A percentile compares a stretch with the other conserved stretches of the same genome.
These are phyloP conservation scores for Pseudozyma pruni DNA, from an alignment of 1,284 basidiomycete species.

Conservation along the genomic window DNA sequence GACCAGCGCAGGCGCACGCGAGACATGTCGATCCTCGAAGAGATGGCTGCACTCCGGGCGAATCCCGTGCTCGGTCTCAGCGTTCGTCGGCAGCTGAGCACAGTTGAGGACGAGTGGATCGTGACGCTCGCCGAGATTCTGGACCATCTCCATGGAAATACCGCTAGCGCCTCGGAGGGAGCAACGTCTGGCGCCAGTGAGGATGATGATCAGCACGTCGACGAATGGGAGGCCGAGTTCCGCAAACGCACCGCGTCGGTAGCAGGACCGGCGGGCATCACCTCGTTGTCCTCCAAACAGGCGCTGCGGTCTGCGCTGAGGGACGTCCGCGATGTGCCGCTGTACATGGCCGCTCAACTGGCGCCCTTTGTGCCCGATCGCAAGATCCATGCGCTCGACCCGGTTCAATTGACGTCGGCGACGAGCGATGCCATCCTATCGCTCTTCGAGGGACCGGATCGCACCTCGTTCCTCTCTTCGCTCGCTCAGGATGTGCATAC, in stretches of 20 bases:
- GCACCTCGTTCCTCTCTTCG: slow-evolving; percentile 22
- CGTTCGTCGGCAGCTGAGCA: slow-evolving; percentile 28
- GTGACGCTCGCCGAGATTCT: slow-evolving; percentile 54
- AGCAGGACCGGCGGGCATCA: slow-evolving; percentile 32
- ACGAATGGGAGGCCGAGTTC: slow-evolving; percentile 58
- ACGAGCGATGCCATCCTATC: slow-evolving; percentile 48
- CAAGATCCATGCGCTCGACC: slow-evolving; percentile 44
- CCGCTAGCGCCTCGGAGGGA: neutral
- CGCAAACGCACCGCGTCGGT: slow-evolving; percentile 41
- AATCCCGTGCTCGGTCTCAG: slow-evolving; percentile 47
- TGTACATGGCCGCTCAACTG: slow-evolving; percentile 53
- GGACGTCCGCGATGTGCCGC: slow-evolving; percentile 42
- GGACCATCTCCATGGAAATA: slow-evolving; percentile 31
- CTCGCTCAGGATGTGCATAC: slow-evolving; percentile 26
- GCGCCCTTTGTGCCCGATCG: slow-evolving; percentile 44
- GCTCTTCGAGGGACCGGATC: slow-evolving; percentile 41
- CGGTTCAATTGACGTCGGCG: slow-evolving; percentile 35
- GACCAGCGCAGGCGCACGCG: slow-evolving; percentile 39
- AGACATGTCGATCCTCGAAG: slow-evolving; percentile 47
- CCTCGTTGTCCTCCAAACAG: slow-evolving; percentile 24
- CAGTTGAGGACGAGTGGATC: slow-evolving; percentile 55
- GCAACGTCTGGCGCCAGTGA: neutral
- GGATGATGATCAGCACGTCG: slow-evolving; percentile 11
- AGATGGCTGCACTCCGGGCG: slow-evolving; percentile 40
- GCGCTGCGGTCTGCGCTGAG: slow-evolving; percentile 13